phyloP scores from a whole-genome alignment of 106 monocot species.

The Dioscorea alata region DNA sequence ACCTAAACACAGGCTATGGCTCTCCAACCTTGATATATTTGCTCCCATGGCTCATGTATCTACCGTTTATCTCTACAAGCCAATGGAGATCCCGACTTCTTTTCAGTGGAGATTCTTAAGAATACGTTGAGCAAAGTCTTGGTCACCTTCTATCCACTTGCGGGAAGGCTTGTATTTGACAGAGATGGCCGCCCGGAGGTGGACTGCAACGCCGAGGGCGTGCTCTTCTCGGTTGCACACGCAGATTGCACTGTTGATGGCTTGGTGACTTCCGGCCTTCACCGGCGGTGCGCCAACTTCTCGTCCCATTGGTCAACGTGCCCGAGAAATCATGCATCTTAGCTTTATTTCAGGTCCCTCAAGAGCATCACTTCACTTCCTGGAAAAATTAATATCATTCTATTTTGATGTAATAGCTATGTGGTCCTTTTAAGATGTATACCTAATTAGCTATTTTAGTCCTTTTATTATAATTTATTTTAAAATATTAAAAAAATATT shows the following conservation, averaged over 20 bases:
- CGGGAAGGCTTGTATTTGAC: conserved; percentile 30
- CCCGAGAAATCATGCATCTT: background rate
- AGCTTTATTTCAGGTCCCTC: background rate
- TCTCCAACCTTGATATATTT: conserved; percentile 20
- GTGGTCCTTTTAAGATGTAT: too few relatives aligned
- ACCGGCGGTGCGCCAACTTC: conserved; percentile 17
- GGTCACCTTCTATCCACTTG: conserved; percentile 46
- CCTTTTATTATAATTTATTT: too few relatives aligned
- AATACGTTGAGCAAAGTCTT: conserved; percentile 19
- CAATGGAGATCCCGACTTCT: too few relatives aligned
- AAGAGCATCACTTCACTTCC: too few relatives aligned
- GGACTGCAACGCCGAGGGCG: conserved; percentile 58
- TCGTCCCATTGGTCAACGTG: conserved; percentile 9
- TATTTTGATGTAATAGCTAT: too few relatives aligned
- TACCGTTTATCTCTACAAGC: conserved; percentile 15
- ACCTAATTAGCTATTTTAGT: too few relatives aligned
- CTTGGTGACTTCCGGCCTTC: conserved; percentile 48
- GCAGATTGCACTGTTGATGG: conserved; percentile 26
- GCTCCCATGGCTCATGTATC: conserved; percentile 1
- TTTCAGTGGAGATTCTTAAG: conserved; percentile 15
- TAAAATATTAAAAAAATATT: too few relatives aligned
- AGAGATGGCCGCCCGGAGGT: conserved; percentile 33
- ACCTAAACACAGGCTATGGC: conserved; percentile 12
- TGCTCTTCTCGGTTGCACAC: conserved; percentile 38
- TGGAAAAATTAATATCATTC: too few relatives aligned